Conservation (phyloP, 768 basidiomycete genomes). For the Auriscalpium vulgare region DNA sequence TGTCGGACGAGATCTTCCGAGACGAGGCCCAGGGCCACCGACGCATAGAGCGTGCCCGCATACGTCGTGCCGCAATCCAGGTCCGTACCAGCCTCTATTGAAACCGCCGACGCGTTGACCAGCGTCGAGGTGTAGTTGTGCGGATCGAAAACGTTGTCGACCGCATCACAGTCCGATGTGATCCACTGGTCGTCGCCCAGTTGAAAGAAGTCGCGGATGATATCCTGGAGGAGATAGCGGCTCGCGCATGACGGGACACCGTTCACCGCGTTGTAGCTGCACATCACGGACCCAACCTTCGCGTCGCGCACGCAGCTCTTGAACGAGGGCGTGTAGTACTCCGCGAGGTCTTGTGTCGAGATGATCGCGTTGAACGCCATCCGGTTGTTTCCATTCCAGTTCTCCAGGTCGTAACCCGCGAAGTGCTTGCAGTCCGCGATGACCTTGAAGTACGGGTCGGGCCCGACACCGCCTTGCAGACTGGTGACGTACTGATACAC, state of each 20-base stretch:
- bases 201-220: conserved; percentile 39
- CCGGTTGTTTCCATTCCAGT: conserved; percentile 44
- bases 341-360: conserved; percentile 44
- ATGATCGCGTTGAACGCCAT: conserved; percentile 46
- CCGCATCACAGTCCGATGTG: conserved; percentile 49
- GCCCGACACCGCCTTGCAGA: conserved; percentile 50
- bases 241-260: conserved; percentile 49
- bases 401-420: conserved; percentile 49
- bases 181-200: conserved; percentile 42
- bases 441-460: conserved; percentile 41
- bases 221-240: conserved; percentile 41
- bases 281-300: conserved; percentile 51
- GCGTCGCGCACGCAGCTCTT: conserved; percentile 52
- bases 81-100: conserved; percentile 46
- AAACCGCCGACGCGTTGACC: conserved; percentile 40
- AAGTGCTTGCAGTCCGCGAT: conserved; percentile 55
- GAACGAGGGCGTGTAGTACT: conserved; percentile 49
- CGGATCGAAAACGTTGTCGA: conserved; percentile 42
- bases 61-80: conserved; percentile 47
- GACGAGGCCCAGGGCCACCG: conserved; percentile 40
- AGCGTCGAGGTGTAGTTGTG: conserved; percentile 40
- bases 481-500: conserved; percentile 46
- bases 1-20: conserved; percentile 35
- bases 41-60: conserved; percentile 34
- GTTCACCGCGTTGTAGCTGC: conserved; percentile 55